Evolutionary conservation across 2,329 filamentous ascomycete genomes (phyloP), one percentile per base, ranked within the genome.

Genomic region (Fusarium sarcochroum): DNA sequence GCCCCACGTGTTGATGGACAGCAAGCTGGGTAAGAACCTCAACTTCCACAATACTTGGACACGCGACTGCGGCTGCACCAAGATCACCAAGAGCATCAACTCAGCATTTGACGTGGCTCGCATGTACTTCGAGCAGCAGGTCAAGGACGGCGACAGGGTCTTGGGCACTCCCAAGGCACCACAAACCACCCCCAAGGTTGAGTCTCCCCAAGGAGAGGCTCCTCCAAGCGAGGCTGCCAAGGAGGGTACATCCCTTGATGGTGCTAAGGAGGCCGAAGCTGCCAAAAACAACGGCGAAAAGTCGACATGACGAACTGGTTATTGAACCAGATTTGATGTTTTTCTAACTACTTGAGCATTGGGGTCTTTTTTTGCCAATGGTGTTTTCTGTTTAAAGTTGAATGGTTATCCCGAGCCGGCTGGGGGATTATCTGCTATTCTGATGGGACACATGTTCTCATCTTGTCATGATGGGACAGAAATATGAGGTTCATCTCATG

Each of bases 1-100:
- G n/a, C 72, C 72, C 18, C 72, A 74, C 30, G 72, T 74, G 38
- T 54, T 74, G 46, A 74, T 74, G 72, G 72, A 74, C 48, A 74
- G 72, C 63, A 74, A 74, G 66, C 63, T 74, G 58, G 70, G 72
- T 46, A 74, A 74, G 72, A 74, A 74, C 66, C 70, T 74, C 66
- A 74, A 74, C 63, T 74, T 74, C 63, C 72, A 74, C 61, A 74
- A 74, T 63, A 74, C 72, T 7, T 74, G 72, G 72, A 74, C 72
- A 20, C 63, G 71, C 18, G 72, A 74, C 40, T 74, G 72, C 50
- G 61, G 44, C 17, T 74, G 72, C 53, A 74, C 72, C 3, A 68
- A 65, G n/a, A 71, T 74, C 21, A 70, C 72, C 3, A 62, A 61
- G 54, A 71, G 56, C 60, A 74, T 74, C 27, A 38, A 59, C 21